Base-by-base conservation (phyloP, 345 rosid genomes). In the Euphorbia tirucalli region DNA sequence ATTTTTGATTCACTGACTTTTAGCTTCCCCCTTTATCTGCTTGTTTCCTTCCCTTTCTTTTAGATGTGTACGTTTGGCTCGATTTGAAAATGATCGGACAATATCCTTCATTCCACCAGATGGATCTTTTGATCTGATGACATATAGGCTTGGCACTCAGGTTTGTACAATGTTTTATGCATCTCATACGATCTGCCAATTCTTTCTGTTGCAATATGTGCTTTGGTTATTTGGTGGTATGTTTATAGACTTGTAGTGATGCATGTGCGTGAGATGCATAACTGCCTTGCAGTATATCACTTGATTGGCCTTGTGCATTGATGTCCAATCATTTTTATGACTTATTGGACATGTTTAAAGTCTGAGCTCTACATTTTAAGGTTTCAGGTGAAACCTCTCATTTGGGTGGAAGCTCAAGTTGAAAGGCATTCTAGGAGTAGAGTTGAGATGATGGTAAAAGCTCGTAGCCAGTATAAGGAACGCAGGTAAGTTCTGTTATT, bases 51-150 rank as follows among this genome's bases (percentile, higher is more conserved):
- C 52, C 18, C 37, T 63, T 32, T 21, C n/a, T 49, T 15, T 59
- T 71, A 95, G 96, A 88, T 95, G 97, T 83, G 99, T 92, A 49
- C 90, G 99, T 35, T 84, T 95, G 83, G 98, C 99, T 11, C 89
- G 93, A 78, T 95, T 95, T 77, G 98, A 95, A 75, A 95, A 95
- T 78, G 99, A 95, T 70, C 77, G 97, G 66, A 95, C 97, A 5
- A 95, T 95, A 79, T 95, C 99, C 39, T 94, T 92, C 75, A 83
- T 95, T 77, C 99, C 99, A 46, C 99, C 99, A 14, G 99, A 95
- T 82, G 99, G 98, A 30, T 71, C 99, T 83, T 95, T 95, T 75
- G 99, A 95, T 79, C 89, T 95, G 71, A 95, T 95, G 99, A 90
- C 97, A 27, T 95, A 95, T 63, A 88, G 99, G 78, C 97, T 95